Percentiles rank a stretch among this genome's conserved stretches.
Evolutionary conservation across 2,329 filamentous ascomycete species (phyloP).

Genomic region (Colletotrichum caudatum): DNA sequence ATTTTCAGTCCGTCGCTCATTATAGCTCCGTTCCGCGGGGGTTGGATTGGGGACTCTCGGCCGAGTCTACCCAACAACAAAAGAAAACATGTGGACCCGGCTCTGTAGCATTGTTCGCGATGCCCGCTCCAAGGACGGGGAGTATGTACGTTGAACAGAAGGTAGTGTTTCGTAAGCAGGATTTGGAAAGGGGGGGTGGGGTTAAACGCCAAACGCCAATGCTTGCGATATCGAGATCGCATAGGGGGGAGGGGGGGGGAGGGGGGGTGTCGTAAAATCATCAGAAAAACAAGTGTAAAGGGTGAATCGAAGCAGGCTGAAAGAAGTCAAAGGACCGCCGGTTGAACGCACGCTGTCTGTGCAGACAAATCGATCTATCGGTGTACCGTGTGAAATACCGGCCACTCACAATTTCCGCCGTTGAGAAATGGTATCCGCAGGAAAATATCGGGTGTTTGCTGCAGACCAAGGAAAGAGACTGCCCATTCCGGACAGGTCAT

Average conservation of each 20-base stretch:
- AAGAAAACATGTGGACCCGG: conserved; percentile 7
- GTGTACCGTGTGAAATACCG: conserved; percentile 17
- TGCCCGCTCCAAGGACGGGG: conserved; percentile 30
- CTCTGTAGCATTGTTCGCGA: conserved; percentile 36
- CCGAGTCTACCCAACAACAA: conserved; percentile 11
- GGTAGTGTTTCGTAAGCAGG: conserved; percentile 34
- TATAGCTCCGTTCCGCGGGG: conserved; percentile 35
- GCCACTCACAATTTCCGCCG: conserved; percentile 28
- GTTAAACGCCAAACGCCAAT: conserved; percentile 43
- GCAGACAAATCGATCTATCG: conserved; percentile 30
- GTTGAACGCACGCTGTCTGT: conserved; percentile 28
- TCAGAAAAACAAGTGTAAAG: conserved; percentile 39
- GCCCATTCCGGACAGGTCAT: neutral
- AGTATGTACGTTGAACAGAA: conserved; percentile 40
- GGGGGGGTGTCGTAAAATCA: conserved; percentile 41
- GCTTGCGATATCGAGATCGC: conserved; percentile 41
- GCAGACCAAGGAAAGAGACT: neutral
- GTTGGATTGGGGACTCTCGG: conserved; percentile 25
- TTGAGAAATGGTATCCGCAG: neutral
- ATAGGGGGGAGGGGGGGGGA: too few relatives aligned
- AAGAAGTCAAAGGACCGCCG: conserved; percentile 28
- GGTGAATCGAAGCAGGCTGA: conserved; percentile 34
- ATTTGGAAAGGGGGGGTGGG: conserved; percentile 11
- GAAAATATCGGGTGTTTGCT: neutral
- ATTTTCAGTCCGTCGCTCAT: conserved; percentile 37